These are phyloP conservation scores for Ophiostoma tasmaniense DNA, from an alignment of 2,329 filamentous ascomycete species.

Conservation along the genomic window DNA sequence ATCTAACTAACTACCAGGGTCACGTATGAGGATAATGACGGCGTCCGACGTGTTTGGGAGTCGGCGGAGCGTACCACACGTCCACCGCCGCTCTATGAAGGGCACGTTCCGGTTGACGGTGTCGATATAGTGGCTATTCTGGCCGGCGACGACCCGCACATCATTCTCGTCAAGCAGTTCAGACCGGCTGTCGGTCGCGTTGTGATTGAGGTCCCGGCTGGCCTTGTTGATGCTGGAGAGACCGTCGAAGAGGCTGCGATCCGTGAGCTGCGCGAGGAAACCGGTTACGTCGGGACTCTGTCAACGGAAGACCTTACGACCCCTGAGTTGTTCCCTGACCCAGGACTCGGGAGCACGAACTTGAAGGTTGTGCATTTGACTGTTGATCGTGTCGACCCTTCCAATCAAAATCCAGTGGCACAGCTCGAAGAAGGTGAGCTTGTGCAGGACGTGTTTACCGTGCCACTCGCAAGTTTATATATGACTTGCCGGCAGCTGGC, in stretches of 20 bases:
- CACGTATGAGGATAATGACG: constrained; percentile 56
- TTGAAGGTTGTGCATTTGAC: constrained; percentile 62
- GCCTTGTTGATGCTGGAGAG: constrained; percentile 54
- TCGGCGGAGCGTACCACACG: constrained; percentile 63
- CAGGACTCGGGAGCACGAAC: constrained; percentile 60
- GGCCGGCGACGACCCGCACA: constrained; percentile 39
- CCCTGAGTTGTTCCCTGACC: constrained; percentile 33
- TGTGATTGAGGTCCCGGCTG: constrained; percentile 57
- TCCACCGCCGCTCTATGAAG: constrained; percentile 36
- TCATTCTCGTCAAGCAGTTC: constrained; percentile 60
- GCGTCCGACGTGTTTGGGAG: constrained; percentile 57
- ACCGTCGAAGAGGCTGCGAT: constrained; percentile 53
- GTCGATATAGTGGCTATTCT: constrained; percentile 67
- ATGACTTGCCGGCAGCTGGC: constrained; percentile 59
- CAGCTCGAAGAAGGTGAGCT: constrained; percentile 73
- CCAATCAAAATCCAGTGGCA: constrained; percentile 61
- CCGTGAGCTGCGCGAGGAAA: constrained; percentile 58
- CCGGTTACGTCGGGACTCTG: constrained; percentile 49
- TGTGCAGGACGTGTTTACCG: constrained; percentile 63
- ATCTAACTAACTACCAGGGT: constrained; percentile 31
- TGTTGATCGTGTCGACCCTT: constrained; percentile 59
- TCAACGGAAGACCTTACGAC: not conserved
- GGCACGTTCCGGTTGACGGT: constrained; percentile 51
- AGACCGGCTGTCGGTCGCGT: constrained; percentile 52
- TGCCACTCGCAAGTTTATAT: constrained; percentile 57